Base-by-base conservation (phyloP, 208 protist genomes). In the Leishmania turanica region DNA sequence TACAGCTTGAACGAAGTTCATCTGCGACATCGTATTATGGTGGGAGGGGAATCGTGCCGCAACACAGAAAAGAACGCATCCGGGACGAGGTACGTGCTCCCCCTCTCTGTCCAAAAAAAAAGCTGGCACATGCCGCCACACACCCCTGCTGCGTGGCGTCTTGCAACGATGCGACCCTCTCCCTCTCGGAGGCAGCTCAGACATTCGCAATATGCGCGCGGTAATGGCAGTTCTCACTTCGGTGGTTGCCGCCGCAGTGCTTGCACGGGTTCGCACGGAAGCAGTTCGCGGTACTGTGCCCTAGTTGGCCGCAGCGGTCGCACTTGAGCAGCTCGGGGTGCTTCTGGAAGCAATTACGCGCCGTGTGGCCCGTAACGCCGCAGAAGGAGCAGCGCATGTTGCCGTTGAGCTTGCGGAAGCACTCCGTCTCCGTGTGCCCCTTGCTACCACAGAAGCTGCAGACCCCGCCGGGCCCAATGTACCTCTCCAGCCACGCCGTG, bases 251-350 rank as follows among this genome's bases (percentile, higher is more conserved):
- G n/a, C 96, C 96, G 77, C 96, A 98, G 79, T 95, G 87, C 69
- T 88, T 96, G 81, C 96, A 98, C 45, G 96, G 96, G 80, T 97
- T 96, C 45, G 85, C 88, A 71, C 91, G 87, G 81, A 94, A 97
- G 84, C 96, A 98, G 66, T 79, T 90, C 7, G 79, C 56, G 11
- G 88, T 81, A n/a, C 69, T 94, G 85, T 98, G 96, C 0, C 96
- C 96, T 17, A 97, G 62, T 80, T 97, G 94, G 3, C 93, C 94
- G 77, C 96, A 98, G 56, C 83, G 80, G 37, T 91, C 89, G 79
- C 96, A 98, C 78, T 97, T 98, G 31, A 97, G 87, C 53, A 95
- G 84, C 72, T 97, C 89, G 6, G 93, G 94, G 78, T 97, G 88
- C 66, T 93, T 94, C 69, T 84, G 66, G 82, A 92, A 97, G 85